Base-by-base conservation (phyloP, 129 eudicot species). In the Flaveria sonorensis region DNA sequence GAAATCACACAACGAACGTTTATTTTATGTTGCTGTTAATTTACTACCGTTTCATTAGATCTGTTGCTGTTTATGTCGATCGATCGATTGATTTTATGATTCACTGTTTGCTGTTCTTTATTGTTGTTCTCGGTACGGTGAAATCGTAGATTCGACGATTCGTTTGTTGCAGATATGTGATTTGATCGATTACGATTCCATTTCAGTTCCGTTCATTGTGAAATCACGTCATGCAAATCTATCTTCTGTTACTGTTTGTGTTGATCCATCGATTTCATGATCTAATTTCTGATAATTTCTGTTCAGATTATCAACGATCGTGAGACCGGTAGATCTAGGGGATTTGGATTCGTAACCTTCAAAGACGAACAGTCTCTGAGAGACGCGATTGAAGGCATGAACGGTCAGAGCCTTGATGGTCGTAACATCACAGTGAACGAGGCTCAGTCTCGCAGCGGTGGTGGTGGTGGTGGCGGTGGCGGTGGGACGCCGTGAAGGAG, bases 251-350 rank as follows among this genome's bases (percentile, higher is more conserved):
- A 3, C 36, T 30, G 36, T 30, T 30, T 30, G 36, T 30, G 36
- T 30, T 30, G 36, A 30, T 30, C 36, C 0, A 30, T 30, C 3
- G 36, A 36, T 36, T 36, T 36, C 40, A 30, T 14, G 72, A 43
- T 79, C 60, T n/a, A 42, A 42, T 46, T n/a, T 20, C 28, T 19
- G 62, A 15, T 24, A 1, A 3, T 7, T 30, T 62, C 14, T 32
- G 1, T 76, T n/a, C 81, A 92, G 97, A 85, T 92, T 53, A 85
- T 92, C 63, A 89, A 89, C 46, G 95, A 92, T 69, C 85, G 96
- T 0, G 97, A 91, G 83, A 91, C 92, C 1, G 96, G 96, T 0
- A 82, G 96, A 86, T 90, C 96, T 1, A 84, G 96, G 64, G 96
- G 96, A 3, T 85, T 91, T 15, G 97, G 97, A 10, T 91, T 91